phyloP scores from a whole-genome alignment of 768 basidiomycete genomes.

The Suillus sp. region DNA sequence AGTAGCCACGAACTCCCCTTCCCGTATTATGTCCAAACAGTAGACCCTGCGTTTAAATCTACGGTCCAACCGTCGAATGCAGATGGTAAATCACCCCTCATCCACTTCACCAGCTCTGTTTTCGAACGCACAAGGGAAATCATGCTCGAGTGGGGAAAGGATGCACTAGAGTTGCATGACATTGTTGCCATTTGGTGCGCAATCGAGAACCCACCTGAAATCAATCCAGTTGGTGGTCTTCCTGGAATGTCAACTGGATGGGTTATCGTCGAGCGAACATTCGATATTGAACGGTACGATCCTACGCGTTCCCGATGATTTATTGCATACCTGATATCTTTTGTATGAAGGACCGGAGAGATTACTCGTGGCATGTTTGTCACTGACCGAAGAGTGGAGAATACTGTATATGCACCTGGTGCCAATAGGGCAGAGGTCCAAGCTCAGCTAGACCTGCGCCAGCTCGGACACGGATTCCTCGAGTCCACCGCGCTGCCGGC shows the following conservation, averaged over 20 bases:
- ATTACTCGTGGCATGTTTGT: conserved; percentile 87
- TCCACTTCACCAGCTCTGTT: conserved; percentile 81
- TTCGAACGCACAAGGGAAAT: conserved; percentile 72
- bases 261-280: conserved; percentile 51
- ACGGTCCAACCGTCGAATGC: conserved; percentile 49
- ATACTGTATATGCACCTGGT: conserved; percentile 65
- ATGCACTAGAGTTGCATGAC: conserved; percentile 90
- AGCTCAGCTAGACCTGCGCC: conserved; percentile 45
- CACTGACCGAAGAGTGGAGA: conserved; percentile 71
- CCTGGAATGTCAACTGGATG: conserved; percentile 52
- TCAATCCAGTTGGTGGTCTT: conserved; percentile 26
- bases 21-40: conserved; percentile 50
- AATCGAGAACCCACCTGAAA: conserved; percentile 62
- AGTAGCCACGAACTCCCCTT: conserved; percentile 80
- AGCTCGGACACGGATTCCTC: conserved; percentile 37
- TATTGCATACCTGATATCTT: conserved; percentile 5
- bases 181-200: conserved; percentile 90
- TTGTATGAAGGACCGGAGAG: conserved; percentile 62
- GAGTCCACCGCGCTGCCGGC: conserved; percentile 59
- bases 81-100: conserved; percentile 56
- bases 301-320: background rate
- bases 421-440: conserved; percentile 67
- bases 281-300: conserved; percentile 69
- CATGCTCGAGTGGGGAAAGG: conserved; percentile 79
- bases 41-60: conserved; percentile 65